phyloP scores from a whole-genome alignment of 306 rosid genomes.

The Leucaena leucocephala region DNA sequence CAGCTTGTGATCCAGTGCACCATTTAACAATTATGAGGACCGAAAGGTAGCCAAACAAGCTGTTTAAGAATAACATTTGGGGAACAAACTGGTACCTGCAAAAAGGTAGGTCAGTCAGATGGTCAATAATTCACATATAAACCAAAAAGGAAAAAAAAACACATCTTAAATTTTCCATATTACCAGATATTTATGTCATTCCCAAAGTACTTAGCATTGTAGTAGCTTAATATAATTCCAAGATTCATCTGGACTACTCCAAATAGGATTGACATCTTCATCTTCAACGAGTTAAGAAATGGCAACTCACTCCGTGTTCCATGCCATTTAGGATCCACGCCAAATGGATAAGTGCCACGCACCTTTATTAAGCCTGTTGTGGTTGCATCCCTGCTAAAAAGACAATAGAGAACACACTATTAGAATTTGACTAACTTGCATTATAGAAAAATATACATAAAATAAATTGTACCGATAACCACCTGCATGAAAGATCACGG shows the following conservation, averaged over 20 bases:
- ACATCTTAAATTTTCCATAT: conserved; percentile 30
- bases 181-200: conserved; percentile 68
- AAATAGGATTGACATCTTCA: conserved; percentile 96
- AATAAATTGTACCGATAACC: conserved; percentile 24
- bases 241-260: conserved; percentile 99
- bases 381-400: conserved; percentile 61
- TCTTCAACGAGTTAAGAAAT: conserved; percentile 93
- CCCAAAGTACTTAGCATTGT: conserved; percentile 69
- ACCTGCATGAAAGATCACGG: conserved; percentile 76
- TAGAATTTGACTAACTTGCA: conserved; percentile 22
- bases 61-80: conserved; percentile 83
- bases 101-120: conserved; percentile 29
- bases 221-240: conserved; percentile 81
- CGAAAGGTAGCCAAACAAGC: conserved; percentile 91
- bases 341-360: conserved; percentile 84
- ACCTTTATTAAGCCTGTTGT: conserved; percentile 79
- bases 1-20: conserved; percentile 89
- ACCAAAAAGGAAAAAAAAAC: not conserved
- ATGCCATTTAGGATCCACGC: conserved; percentile 97
- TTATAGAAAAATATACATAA: not conserved
- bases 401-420: conserved; percentile 9
- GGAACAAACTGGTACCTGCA: conserved; percentile 94
- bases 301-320: conserved; percentile 94
- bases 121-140: conserved; percentile 14
- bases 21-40: conserved; percentile 81